phyloP scores from a whole-genome alignment of 805 yeast species.

The Spencermartinsiella europaea region DNA sequence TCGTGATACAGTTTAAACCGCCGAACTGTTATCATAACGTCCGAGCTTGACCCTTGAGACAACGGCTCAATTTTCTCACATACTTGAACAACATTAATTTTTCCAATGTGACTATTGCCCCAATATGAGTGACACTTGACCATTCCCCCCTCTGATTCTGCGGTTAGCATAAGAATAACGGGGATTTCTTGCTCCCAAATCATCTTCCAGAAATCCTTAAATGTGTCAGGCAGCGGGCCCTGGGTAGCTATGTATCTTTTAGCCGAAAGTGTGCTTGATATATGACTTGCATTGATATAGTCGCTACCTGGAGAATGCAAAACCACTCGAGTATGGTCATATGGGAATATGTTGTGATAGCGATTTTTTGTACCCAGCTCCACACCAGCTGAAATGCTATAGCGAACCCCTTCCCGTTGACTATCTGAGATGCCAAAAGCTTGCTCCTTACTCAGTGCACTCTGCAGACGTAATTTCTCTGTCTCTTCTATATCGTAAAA shows the following conservation, averaged over 20 bases:
- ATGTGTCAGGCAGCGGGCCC: slow-evolving; percentile 78
- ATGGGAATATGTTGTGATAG: slow-evolving; percentile 84
- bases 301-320: slow-evolving; percentile 37
- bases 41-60: slow-evolving; percentile 15
- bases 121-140: slow-evolving; percentile 87
- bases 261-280: slow-evolving; percentile 36
- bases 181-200: slow-evolving; percentile 61
- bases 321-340: slow-evolving; percentile 77
- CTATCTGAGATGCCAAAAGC: slow-evolving; percentile 13
- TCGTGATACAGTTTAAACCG: slow-evolving; percentile 40
- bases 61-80: slow-evolving; percentile 20
- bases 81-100: slow-evolving; percentile 24
- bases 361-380: slow-evolving; percentile 79
- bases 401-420: slow-evolving; percentile 27
- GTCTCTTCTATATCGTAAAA: slow-evolving; percentile 63
- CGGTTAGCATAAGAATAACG: slow-evolving; percentile 71
- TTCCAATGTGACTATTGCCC: slow-evolving; percentile 52
- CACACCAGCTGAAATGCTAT: slow-evolving; percentile 64
- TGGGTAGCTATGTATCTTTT: slow-evolving; percentile 80
- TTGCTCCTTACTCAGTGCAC: slow-evolving; percentile 32
- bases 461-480: slow-evolving; percentile 63
- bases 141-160: slow-evolving; percentile 72
- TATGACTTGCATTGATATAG: slow-evolving; percentile 83
- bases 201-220: slow-evolving; percentile 81
- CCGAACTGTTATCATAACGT: slow-evolving; percentile 32